These are phyloP conservation scores for Eimeria tenella DNA, from an alignment of 169 alveolate species.

Conservation along the genomic window DNA sequence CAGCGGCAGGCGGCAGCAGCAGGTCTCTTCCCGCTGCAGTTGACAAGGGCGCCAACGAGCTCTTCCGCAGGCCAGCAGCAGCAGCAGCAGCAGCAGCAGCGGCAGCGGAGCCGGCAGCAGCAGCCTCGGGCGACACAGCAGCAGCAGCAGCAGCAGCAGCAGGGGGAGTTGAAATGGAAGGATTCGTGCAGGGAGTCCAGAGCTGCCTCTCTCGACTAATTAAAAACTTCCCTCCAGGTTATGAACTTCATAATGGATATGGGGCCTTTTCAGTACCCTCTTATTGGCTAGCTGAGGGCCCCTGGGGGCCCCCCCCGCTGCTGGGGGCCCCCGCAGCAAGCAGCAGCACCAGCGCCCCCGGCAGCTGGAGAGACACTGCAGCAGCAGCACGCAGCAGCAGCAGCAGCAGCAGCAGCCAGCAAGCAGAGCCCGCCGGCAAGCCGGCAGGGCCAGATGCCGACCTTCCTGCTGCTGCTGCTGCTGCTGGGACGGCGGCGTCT, in stretches of 20 bases:
- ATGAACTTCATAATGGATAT: constrained; percentile 72
- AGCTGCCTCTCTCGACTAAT: constrained; percentile 34
- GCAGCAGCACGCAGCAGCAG: not conserved
- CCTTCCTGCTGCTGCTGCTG: not conserved
- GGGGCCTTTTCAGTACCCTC: constrained; percentile 54
- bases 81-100: not conserved
- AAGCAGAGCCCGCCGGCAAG: not conserved
- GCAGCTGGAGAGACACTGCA: not conserved
- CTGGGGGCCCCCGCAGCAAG: not conserved
- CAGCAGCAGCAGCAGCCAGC: not conserved
- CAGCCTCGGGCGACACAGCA: not conserved
- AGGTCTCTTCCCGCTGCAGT: too few relatives aligned
- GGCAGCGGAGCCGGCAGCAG: not conserved
- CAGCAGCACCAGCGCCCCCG: too few relatives aligned
- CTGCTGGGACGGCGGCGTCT: not conserved
- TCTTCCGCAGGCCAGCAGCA: not conserved
- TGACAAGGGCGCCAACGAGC: too few relatives aligned
- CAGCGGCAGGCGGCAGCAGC: too few relatives aligned
- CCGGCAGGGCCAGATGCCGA: constrained; percentile 11
- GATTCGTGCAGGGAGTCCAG: constrained; percentile 32
- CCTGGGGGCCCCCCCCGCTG: not conserved
- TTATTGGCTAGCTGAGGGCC: not conserved
- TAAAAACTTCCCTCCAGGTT: constrained; percentile 20
- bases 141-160: not conserved
- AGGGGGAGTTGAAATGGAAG: constrained; percentile 6